phyloP scores from a whole-genome alignment of 1,284 basidiomycete genomes.

The Rhodotorula sp. region DNA sequence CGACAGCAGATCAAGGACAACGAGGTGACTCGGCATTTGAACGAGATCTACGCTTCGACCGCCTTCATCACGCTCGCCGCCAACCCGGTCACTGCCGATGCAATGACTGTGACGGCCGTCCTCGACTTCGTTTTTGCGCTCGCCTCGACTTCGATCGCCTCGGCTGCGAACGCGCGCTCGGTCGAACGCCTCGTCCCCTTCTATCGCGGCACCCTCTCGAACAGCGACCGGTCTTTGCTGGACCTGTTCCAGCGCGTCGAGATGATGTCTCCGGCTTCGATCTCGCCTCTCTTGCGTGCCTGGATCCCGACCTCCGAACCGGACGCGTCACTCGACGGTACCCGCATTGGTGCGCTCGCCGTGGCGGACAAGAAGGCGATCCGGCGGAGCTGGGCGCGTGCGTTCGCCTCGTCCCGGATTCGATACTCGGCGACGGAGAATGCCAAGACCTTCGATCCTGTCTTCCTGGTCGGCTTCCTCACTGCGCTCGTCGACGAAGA shows the following conservation, averaged over 20 bases:
- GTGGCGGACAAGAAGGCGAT: constrained; percentile 10
- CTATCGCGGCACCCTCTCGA: constrained; percentile 32
- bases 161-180: constrained; percentile 22
- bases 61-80: constrained; percentile 13
- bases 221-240: constrained; percentile 25
- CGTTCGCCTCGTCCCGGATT: constrained; percentile 25
- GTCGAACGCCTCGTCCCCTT: constrained; percentile 36
- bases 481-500: constrained; percentile 30
- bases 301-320: constrained; percentile 30
- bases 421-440: constrained; percentile 8
- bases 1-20: constrained; percentile 20
- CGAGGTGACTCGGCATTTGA: constrained; percentile 38
- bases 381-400: constrained; percentile 27
- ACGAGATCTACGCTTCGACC: constrained; percentile 36
- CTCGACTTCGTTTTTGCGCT: constrained; percentile 29
- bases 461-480: constrained; percentile 27
- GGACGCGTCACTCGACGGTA: constrained; percentile 23
- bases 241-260: constrained; percentile 33
- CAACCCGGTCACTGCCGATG: not conserved
- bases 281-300: constrained; percentile 17
- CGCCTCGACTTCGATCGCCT: constrained; percentile 11
- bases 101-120: not conserved
- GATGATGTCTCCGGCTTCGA: constrained; percentile 9
- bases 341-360: constrained; percentile 24
- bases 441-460: constrained; percentile 35